Evolutionary conservation across 2,329 filamentous ascomycete species (phyloP).

Genomic region (Pyrenophora teres): DNA sequence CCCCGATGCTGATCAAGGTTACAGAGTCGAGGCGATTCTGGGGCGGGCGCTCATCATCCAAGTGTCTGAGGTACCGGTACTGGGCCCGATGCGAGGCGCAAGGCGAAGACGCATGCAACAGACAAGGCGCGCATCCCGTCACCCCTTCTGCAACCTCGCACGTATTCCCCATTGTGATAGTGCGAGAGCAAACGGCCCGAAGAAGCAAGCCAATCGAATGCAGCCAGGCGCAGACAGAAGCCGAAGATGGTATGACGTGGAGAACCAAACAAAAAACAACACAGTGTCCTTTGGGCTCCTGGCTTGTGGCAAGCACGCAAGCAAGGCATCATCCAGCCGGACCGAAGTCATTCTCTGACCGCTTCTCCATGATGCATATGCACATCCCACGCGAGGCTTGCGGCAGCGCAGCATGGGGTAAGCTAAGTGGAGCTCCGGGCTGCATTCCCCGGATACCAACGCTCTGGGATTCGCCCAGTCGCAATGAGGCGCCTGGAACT

Average conservation of each 20-base stretch:
- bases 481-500: conserved; percentile 24
- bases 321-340: conserved; percentile 12
- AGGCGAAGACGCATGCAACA: conserved; percentile 16
- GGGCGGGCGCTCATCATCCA: conserved; percentile 25
- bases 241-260: conserved; percentile 17
- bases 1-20: conserved; percentile 25
- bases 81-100: conserved; percentile 1
- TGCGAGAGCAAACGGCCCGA: conserved; percentile 14
- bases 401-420: conserved; percentile 19
- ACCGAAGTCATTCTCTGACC: conserved; percentile 29
- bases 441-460: conserved; percentile 32
- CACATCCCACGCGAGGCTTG: conserved; percentile 33
- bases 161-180: conserved; percentile 14
- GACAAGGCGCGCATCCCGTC: conserved; percentile 8
- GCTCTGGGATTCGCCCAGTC: conserved; percentile 19
- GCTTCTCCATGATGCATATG: conserved; percentile 23
- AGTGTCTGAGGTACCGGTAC: conserved; percentile 9
- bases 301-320: conserved; percentile 17
- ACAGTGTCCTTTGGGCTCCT: conserved; percentile 11
- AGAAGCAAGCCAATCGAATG: conserved; percentile 17
- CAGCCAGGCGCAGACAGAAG: conserved; percentile 11
- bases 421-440: conserved; percentile 30
- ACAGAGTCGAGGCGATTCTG: conserved; percentile 15
- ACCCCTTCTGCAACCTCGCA: conserved; percentile 13
- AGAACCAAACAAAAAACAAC: conserved; percentile 10